A percentile compares a stretch with the other conserved stretches of the same genome.
These are phyloP conservation scores for Triticum aestivum DNA, from an alignment of 176 grass and related monocot species.

Conservation along the genomic window DNA sequence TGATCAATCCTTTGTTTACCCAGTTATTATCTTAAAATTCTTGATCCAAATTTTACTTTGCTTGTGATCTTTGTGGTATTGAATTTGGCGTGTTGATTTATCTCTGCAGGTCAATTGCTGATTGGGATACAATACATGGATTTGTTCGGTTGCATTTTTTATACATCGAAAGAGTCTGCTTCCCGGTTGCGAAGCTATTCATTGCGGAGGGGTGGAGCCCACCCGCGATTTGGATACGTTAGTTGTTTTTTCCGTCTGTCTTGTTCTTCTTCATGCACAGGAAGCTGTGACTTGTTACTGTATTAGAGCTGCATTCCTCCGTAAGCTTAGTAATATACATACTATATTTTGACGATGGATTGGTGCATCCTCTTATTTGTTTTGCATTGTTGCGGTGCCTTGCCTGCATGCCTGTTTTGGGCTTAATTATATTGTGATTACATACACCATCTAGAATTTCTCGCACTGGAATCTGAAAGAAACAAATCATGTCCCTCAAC, in stretches of 20 bases:
- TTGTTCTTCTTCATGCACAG: constrained; percentile 9
- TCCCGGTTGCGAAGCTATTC: constrained; percentile 41
- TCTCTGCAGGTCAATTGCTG: constrained; percentile 40
- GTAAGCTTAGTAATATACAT: constrained; percentile 14
- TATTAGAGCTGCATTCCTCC: neutral
- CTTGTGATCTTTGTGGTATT: neutral
- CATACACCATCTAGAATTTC: neutral
- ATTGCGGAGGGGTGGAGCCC: constrained; percentile 31
- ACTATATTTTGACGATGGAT: constrained; percentile 20
- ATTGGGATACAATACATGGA: constrained; percentile 38
- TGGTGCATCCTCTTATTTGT: constrained; percentile 26
- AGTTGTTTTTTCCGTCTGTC: constrained; percentile 9
- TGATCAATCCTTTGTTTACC: neutral
- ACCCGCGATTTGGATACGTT: neutral
- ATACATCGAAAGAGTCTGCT: constrained; percentile 37
- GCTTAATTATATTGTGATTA: constrained; percentile 14
- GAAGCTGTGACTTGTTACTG: constrained; percentile 34
- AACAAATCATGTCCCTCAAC: too few relatives aligned
- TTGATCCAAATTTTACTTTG: neutral
- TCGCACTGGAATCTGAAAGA: neutral
- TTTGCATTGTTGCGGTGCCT: neutral
- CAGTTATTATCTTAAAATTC: neutral
- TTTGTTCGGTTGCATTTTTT: constrained; percentile 33
- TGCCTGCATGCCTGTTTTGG: constrained; percentile 2
- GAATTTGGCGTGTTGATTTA: neutral